Base-by-base conservation (phyloP, 495 filamentous ascomycete species). In the Podospora fimiseda region DNA sequence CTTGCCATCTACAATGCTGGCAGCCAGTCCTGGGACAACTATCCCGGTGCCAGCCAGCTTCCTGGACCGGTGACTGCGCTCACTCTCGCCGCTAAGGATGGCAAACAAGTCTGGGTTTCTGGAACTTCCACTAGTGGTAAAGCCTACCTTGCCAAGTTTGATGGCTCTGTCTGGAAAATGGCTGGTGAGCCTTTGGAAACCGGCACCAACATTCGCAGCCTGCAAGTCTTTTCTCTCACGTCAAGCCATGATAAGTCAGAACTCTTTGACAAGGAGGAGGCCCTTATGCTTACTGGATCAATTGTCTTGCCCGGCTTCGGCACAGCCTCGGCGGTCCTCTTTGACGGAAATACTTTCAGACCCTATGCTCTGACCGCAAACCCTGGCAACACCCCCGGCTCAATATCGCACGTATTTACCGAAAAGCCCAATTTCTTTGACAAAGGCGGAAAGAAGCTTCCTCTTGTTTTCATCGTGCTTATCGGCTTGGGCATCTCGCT, bases 401-500 rank as follows among this genome's bases (percentile, higher is more conserved):
- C 81, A 53, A 79, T 99, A 57, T 81, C 86, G 9, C 81, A 78
- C 52, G 65, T 96, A 46, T 90, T 97, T 62, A 85, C 88, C 11
- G 75, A 90, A 68, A 82, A 85, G 19, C 64, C 82, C 48, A 83
- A 86, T 58, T 82, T 80, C 53, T 91, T 90, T 66, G 58, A 59
- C 55, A 50, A 60, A 55, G 50, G 48, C 36, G 53, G 60, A 52
- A 60, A 66, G 50, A 49, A 61, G 78, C 79, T 93, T 55, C 87
- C 89, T 9, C 77, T 87, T 53, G 94, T 89, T 33, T 91, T 95
- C 56, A 79, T 96, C 24, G 87, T 96, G 14, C 78, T 99, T 24
- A 91, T 99, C 43, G 86, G 83, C n/a, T 85, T 99, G 50, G 95
- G 86, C 43, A 88, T 93, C 55, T 84, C 93, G 0, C 80, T 97